Evolutionary conservation across 1,139 yeast species (phyloP), one percentile per base, ranked within the genome.

Genomic region (Zygosaccharomyces sapae): DNA sequence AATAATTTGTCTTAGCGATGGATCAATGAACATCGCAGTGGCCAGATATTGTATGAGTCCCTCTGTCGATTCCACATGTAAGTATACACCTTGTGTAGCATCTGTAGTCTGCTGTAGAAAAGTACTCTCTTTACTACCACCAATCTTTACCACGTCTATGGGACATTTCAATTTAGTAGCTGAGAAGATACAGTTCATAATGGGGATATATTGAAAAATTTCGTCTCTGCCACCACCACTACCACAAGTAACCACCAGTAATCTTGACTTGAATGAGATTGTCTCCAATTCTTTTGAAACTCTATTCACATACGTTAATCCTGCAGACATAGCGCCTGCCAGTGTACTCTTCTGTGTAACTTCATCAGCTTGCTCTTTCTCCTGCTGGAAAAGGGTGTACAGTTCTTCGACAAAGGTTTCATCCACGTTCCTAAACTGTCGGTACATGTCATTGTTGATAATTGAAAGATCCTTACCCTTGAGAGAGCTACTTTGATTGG

Each of bases 51-150:
- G 97, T 3, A 90, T 78, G 39, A 92, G 70, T 0, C 96, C 97
- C 43, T 74, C 71, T 1, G 94, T 86, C 47, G 83, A 79, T n/a
- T 76, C 77, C 25, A 90, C 76, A 52, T 79, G 83, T 55, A 90
- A 73, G 62, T 90, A 94, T 0, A 89, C 82, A 3, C 99, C 99
- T 54, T 83, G 80, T 0, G 98, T 92, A 10, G 96, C 92, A 69
- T 94, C 98, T 0, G 95, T 79, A 0, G 98, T 97, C 64, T 94
- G 98, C 62, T 94, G 98, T 48, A 94, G 68, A 61, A 89, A 90
- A 1, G 95, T 86, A 1, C 95, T 83, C 55, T 82, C 78, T 12
- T 73, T 72, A 16, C 53, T 48, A 10, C 68, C 68, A 1, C 92
- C 92, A 41, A 94, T 70, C 62, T 90, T 89, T 51, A 94, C 90